A percentile compares a stretch with the other conserved stretches of the same genome.
Conservation (phyloP, 75 land plant species). For the Picea sitchensis region DNA sequence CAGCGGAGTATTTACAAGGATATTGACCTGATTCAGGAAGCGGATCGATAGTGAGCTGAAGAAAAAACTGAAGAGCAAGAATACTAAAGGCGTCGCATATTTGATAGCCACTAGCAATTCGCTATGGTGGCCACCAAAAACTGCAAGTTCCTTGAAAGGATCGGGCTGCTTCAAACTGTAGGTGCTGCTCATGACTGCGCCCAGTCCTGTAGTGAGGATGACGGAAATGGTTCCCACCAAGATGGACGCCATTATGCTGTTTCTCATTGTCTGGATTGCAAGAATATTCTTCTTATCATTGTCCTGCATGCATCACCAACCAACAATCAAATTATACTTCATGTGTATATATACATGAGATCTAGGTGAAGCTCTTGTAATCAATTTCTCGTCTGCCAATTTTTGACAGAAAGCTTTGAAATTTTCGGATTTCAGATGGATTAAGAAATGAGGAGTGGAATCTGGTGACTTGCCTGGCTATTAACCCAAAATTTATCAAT, state of each 20-base stretch:
- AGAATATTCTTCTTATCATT: constrained; percentile 44
- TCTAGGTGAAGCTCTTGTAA: too few relatives aligned
- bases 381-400: too few relatives aligned
- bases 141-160: constrained; percentile 12
- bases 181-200: constrained; percentile 11
- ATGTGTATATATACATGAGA: too few relatives aligned
- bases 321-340: too few relatives aligned
- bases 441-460: too few relatives aligned
- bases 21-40: constrained; percentile 30
- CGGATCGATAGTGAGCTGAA: constrained; percentile 28
- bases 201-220: constrained; percentile 22
- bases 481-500: too few relatives aligned
- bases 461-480: too few relatives aligned
- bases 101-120: constrained; percentile 5
- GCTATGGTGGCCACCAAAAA: constrained; percentile 14
- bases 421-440: too few relatives aligned
- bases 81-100: constrained; percentile 15
- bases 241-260: constrained; percentile 35
- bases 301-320: constrained; percentile 16
- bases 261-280: constrained; percentile 32
- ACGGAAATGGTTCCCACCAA: constrained; percentile 32
- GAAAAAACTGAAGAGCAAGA: constrained; percentile 28
- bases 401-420: too few relatives aligned
- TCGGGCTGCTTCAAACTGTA: not conserved
- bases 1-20: constrained; percentile 26